Evolutionary conservation across 192 early-diverging fungal species (phyloP).

Genomic region (Rhizoclosmatium sp.): DNA sequence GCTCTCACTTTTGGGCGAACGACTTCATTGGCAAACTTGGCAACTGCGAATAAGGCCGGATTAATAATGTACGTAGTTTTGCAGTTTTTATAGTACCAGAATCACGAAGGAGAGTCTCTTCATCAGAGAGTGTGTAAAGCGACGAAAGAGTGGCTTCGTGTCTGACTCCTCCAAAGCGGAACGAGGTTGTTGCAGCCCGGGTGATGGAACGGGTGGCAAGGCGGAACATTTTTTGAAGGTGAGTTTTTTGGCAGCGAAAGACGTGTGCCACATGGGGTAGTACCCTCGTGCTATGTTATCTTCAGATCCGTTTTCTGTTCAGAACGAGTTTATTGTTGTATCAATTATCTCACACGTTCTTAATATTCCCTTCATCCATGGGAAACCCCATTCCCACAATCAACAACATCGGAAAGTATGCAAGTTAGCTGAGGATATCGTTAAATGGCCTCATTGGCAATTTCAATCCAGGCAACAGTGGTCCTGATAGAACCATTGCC

Average conservation of each 20-base stretch:
- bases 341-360: no score
- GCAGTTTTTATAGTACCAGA: constrained; percentile 55
- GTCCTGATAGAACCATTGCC: constrained; percentile 43
- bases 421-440: constrained; percentile 11
- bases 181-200: not conserved
- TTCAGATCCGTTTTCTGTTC: no score
- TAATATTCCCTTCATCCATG: no score
- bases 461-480: constrained; percentile 48
- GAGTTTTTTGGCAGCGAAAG: no score
- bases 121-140: constrained; percentile 84
- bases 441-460: constrained; percentile 42
- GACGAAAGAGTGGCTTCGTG: constrained; percentile 48
- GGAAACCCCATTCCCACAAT: no score
- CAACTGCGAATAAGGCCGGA: constrained; percentile 53
- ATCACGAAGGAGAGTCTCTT: constrained; percentile 86
- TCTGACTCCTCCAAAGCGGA: not conserved
- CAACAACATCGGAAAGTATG: no score
- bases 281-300: no score
- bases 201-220: not conserved
- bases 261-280: no score
- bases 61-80: not conserved
- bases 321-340: no score
- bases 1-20: constrained; percentile 84
- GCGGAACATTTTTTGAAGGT: not conserved
- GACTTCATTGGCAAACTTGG: constrained; percentile 83